phyloP scores from a whole-genome alignment of 257 asterid species.

The Solanum habrochaites region DNA sequence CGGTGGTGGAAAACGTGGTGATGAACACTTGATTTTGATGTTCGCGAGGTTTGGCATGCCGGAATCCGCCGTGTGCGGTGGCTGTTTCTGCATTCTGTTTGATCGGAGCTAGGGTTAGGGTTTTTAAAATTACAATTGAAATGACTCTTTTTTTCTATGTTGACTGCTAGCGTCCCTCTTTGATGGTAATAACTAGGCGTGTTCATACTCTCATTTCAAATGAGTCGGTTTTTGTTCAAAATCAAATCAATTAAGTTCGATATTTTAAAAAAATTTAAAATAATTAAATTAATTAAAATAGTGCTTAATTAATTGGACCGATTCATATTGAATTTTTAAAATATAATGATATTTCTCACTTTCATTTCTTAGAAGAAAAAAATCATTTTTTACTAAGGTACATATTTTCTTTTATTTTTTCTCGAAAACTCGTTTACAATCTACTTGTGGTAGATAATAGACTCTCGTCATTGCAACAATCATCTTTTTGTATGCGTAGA shows the following conservation, averaged over 20 bases:
- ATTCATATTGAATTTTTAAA: too few species aligned
- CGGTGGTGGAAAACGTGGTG: conserved; percentile 78
- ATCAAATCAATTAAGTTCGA: not conserved
- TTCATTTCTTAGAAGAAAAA: not conserved
- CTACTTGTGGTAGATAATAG: not conserved
- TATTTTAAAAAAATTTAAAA: too few species aligned
- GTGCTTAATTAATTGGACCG: too few species aligned
- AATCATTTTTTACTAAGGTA: not conserved
- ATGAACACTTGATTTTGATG: conserved; percentile 78
- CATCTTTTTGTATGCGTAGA: not conserved
- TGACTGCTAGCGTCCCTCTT: not conserved
- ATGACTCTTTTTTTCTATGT: not conserved
- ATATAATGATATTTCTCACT: not conserved
- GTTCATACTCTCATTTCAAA: not conserved
- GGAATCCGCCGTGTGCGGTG: conserved; percentile 33
- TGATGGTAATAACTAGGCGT: not conserved
- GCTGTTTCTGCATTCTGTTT: conserved; percentile 34
- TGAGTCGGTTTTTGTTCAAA: not conserved
- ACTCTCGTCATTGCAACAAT: too few species aligned
- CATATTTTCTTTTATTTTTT: not conserved
- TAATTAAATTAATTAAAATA: too few species aligned
- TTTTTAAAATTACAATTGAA: not conserved
- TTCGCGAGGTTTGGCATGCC: conserved; percentile 73
- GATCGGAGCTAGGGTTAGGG: not conserved
- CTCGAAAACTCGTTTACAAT: too few species aligned